phyloP scores from a whole-genome alignment of 2,329 filamentous ascomycete species.

The Tolypocladium nubicola region DNA sequence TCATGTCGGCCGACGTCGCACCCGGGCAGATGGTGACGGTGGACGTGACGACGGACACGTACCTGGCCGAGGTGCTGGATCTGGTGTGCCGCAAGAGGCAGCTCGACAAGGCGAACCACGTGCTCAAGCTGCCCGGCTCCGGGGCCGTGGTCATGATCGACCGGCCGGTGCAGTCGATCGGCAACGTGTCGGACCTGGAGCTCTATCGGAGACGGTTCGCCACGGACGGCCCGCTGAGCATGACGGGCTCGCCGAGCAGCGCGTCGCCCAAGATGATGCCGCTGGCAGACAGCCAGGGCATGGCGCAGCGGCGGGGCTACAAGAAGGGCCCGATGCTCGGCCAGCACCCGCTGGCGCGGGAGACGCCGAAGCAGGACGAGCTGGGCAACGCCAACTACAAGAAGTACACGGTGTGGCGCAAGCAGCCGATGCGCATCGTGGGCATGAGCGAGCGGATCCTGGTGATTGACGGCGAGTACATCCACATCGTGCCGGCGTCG shows the following conservation, averaged over 20 bases:
- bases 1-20: slow-evolving; percentile 56
- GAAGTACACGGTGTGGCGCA: slow-evolving; percentile 70
- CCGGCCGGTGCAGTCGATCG: slow-evolving; percentile 68
- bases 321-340: slow-evolving; percentile 42
- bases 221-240: slow-evolving; percentile 59
- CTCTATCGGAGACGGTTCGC: slow-evolving; percentile 65
- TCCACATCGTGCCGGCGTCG: slow-evolving; percentile 69
- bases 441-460: slow-evolving; percentile 65
- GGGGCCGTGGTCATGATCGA: slow-evolving; percentile 68
- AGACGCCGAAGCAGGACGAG: slow-evolving; percentile 49
- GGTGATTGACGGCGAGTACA: slow-evolving; percentile 75
- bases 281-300: slow-evolving; percentile 31
- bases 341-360: slow-evolving; percentile 56
- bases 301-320: slow-evolving; percentile 35
- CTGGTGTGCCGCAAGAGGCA: slow-evolving; percentile 67
- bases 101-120: slow-evolving; percentile 68
- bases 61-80: slow-evolving; percentile 73
- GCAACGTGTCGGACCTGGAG: slow-evolving; percentile 64
- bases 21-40: slow-evolving; percentile 65
- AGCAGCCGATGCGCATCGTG: slow-evolving; percentile 73
- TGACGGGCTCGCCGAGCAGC: slow-evolving; percentile 57
- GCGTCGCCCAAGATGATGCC: slow-evolving; percentile 57
- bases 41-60: slow-evolving; percentile 72
- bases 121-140: slow-evolving; percentile 66
- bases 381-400: slow-evolving; percentile 52